These are phyloP conservation scores for Centrapalus pauciflorus DNA, from an alignment of 129 eudicot genomes.

Conservation along the genomic window DNA sequence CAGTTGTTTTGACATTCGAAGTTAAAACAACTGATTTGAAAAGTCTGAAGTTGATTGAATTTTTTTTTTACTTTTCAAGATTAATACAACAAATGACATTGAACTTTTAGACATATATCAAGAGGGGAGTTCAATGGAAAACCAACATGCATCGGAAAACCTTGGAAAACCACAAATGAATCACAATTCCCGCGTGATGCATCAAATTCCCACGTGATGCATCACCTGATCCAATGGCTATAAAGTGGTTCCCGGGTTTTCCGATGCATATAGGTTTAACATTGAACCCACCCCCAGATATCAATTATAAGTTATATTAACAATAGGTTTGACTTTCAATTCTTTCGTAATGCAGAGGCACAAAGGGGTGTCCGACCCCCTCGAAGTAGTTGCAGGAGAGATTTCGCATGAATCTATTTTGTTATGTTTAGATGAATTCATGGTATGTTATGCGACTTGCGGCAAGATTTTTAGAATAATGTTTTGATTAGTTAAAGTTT, in stretches of 20 bases:
- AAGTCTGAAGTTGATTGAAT: too few relatives aligned
- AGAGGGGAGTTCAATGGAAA: too few relatives aligned
- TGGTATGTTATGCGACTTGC: constrained; percentile 51
- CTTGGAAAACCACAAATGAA: too few relatives aligned
- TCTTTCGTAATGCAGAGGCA: constrained; percentile 50
- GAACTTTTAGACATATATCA: too few relatives aligned
- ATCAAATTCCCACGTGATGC: too few relatives aligned
- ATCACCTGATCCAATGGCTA: too few relatives aligned
- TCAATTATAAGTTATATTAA: background rate
- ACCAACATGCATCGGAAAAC: too few relatives aligned
- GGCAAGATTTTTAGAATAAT: constrained; percentile 8
- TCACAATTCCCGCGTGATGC: too few relatives aligned
- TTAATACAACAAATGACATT: background rate
- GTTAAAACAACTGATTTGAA: background rate
- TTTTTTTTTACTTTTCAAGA: background rate
- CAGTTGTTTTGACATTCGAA: constrained; percentile 14
- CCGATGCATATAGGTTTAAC: too few relatives aligned
- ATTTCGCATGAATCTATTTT: constrained; percentile 81
- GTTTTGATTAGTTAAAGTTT: background rate
- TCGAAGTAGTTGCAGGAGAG: constrained; percentile 91
- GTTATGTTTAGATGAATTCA: constrained; percentile 89
- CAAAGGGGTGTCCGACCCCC: constrained; percentile 90
- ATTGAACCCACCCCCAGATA: too few relatives aligned
- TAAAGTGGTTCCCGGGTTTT: too few relatives aligned
- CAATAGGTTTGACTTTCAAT: background rate